These are phyloP conservation scores for Fusarium domesticum DNA, from an alignment of 2,329 filamentous ascomycete species.

Conservation along the genomic window DNA sequence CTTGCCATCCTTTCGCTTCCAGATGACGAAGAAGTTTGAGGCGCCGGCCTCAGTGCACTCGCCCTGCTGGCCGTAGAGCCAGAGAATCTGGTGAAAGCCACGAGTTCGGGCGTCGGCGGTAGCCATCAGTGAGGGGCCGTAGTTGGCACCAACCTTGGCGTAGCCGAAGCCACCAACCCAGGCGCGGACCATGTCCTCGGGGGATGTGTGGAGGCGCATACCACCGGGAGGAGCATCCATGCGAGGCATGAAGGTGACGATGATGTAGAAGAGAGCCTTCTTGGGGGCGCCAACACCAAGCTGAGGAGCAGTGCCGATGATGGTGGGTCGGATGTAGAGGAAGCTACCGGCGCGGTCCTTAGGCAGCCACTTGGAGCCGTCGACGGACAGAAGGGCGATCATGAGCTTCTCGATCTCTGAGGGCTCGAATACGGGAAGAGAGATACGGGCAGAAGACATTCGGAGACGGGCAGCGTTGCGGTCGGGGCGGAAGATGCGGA, in stretches of 20 bases:
- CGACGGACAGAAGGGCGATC: constrained; percentile 65
- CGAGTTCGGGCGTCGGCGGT: constrained; percentile 68
- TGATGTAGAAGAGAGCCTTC: constrained; percentile 86
- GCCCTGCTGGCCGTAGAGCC: constrained; percentile 77
- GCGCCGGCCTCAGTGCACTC: constrained; percentile 89
- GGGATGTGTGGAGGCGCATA: constrained; percentile 73
- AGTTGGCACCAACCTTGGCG: constrained; percentile 92
- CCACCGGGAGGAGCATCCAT: constrained; percentile 53
- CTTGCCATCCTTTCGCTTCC: constrained; percentile 53
- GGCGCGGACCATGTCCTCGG: constrained; percentile 79
- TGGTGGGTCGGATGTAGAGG: constrained; percentile 81
- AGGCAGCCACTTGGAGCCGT: constrained; percentile 78
- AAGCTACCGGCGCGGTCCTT: constrained; percentile 64
- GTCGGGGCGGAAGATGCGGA: constrained; percentile 75
- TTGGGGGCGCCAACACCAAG: constrained; percentile 77
- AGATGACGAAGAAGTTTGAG: constrained; percentile 87
- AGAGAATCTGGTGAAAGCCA: constrained; percentile 89
- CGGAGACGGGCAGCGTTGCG: constrained; percentile 66
- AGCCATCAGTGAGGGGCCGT: constrained; percentile 77
- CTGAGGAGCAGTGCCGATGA: constrained; percentile 79
- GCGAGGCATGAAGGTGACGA: constrained; percentile 61
- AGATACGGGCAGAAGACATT: constrained; percentile 61
- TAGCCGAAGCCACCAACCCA: constrained; percentile 94
- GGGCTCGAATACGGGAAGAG: constrained; percentile 71
- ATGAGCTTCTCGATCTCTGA: constrained; percentile 72